Evolutionary conservation across 1,284 basidiomycete species (phyloP).

Genomic region (Heterobasidion annosum): DNA sequence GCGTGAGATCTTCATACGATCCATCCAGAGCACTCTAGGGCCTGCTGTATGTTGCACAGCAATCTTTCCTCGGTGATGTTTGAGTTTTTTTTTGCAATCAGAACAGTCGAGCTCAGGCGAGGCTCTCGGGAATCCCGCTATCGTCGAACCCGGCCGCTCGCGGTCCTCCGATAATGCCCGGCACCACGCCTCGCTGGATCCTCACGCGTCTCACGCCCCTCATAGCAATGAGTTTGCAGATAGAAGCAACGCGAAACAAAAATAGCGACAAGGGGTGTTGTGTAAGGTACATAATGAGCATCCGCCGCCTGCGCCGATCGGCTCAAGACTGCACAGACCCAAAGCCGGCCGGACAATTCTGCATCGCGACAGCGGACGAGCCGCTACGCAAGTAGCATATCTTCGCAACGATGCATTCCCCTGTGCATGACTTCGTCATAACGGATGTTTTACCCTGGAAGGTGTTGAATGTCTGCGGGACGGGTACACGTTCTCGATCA

Average conservation of each 20-base stretch:
- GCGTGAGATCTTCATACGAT: too few species aligned
- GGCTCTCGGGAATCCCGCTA: too few species aligned
- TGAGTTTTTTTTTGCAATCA: too few species aligned
- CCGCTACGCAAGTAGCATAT: conserved; percentile 79
- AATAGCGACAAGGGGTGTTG: too few species aligned
- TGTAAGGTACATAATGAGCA: too few species aligned
- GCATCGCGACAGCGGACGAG: conserved; percentile 43
- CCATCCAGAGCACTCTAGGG: too few species aligned
- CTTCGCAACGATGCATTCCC: conserved; percentile 54
- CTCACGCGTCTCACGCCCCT: too few species aligned
- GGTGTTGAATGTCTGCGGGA: conserved; percentile 49
- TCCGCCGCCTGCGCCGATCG: background rate
- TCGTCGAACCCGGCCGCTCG: too few species aligned
- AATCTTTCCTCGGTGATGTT: too few species aligned
- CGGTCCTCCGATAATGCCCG: background rate
- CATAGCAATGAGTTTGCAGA: background rate
- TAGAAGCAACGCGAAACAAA: background rate
- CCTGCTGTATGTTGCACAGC: too few species aligned
- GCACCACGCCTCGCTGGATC: too few species aligned
- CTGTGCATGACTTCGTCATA: conserved; percentile 45
- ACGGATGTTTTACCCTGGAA: conserved; percentile 67
- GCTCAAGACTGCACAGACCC: conserved; percentile 51
- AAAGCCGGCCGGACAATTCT: conserved; percentile 55
- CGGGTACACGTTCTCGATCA: conserved; percentile 1
- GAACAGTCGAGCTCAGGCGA: too few species aligned